These are phyloP conservation scores for Thermothielavioides terrestris DNA, from an alignment of 495 filamentous ascomycete genomes.

Conservation along the genomic window DNA sequence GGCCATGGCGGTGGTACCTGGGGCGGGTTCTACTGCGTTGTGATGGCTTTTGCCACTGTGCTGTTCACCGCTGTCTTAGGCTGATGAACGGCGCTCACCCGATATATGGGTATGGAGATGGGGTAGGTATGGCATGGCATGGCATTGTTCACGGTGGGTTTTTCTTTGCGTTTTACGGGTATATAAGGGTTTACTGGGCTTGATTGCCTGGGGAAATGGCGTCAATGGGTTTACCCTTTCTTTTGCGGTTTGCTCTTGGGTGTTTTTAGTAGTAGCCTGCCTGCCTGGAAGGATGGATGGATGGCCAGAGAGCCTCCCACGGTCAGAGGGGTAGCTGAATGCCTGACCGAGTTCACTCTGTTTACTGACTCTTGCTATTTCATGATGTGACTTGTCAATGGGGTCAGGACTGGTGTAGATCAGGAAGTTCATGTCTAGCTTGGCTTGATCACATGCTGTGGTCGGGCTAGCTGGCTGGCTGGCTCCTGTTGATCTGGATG, in stretches of 20 bases:
- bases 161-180: too few relatives aligned
- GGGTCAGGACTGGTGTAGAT: not conserved
- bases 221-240: too few relatives aligned
- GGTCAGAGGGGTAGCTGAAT: not conserved
- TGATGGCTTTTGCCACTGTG: too few relatives aligned
- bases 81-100: too few relatives aligned
- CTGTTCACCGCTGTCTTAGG: too few relatives aligned
- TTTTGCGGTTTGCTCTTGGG: too few relatives aligned
- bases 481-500: not conserved
- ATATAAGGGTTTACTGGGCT: too few relatives aligned
- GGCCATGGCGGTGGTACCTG: not conserved
- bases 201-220: too few relatives aligned
- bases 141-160: too few relatives aligned
- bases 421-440: not conserved
- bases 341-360: not conserved
- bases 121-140: not conserved
- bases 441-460: not conserved
- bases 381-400: not conserved
- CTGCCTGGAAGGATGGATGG: not conserved
- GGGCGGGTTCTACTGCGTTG: conserved; percentile 3
- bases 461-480: not conserved
- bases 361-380: not conserved
- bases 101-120: not conserved
- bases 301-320: not conserved
- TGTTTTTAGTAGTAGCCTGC: too few relatives aligned